Percentiles rank a stretch among this genome's conserved stretches.
Conservation (phyloP, 2,329 filamentous ascomycete genomes). For the Alternaria panax region DNA sequence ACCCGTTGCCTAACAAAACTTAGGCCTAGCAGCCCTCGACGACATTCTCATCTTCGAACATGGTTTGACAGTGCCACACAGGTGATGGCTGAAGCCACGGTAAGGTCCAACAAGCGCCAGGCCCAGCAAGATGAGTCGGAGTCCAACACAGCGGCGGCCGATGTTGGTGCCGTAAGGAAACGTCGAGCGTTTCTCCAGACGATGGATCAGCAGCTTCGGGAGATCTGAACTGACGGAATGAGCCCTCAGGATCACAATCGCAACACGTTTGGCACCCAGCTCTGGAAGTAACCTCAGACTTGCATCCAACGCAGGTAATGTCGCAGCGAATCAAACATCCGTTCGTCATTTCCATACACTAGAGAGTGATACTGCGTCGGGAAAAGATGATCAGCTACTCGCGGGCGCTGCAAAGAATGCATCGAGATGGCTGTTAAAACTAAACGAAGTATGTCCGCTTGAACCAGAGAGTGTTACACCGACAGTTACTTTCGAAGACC, state of each 20-base stretch:
- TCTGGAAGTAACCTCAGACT: constrained; percentile 15
- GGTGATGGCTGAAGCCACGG: constrained; percentile 25
- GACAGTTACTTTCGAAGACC: constrained; percentile 26
- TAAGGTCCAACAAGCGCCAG: constrained; percentile 28
- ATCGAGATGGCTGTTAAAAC: constrained; percentile 30
- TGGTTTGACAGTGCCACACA: background rate
- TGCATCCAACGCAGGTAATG: constrained; percentile 11
- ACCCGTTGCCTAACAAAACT: too few species aligned
- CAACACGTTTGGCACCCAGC: constrained; percentile 27
- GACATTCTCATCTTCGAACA: too few species aligned
- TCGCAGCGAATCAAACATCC: constrained; percentile 2
- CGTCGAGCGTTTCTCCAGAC: constrained; percentile 34
- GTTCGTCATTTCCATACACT: constrained; percentile 21
- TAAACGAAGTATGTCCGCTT: constrained; percentile 20
- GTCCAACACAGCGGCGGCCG: background rate
- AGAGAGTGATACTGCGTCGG: constrained; percentile 27
- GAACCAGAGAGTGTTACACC: constrained; percentile 1
- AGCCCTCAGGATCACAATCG: constrained; percentile 30
- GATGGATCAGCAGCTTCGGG: constrained; percentile 37
- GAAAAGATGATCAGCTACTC: constrained; percentile 31
- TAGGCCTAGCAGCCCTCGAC: too few species aligned
- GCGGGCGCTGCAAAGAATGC: constrained; percentile 31
- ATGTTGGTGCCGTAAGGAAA: constrained; percentile 20
- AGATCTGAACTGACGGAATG: constrained; percentile 31
- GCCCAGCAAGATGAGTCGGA: constrained; percentile 14